Evolutionary conservation across 441 rosid genomes (phyloP), one percentile per base, ranked within the genome.

Genomic region (Syzygium malaccense): DNA sequence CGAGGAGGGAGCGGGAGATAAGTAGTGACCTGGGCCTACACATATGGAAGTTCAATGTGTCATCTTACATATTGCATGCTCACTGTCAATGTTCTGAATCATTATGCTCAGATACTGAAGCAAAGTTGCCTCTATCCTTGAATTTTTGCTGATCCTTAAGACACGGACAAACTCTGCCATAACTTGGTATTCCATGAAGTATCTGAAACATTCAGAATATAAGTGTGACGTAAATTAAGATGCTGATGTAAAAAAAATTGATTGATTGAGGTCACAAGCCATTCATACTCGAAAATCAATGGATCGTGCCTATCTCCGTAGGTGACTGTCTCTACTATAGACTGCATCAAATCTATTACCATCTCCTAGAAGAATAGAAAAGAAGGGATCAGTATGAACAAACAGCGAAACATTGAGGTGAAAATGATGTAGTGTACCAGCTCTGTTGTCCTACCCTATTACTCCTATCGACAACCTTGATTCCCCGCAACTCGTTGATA

Each of bases 91-190:
- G 93, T 95, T 96, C 89, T 96, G 98, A 88, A 94, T 92, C 96
- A 96, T 93, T 91, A 95, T 94, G 90, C 98, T 96, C 83, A 94
- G 92, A 89, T 94, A 94, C 92, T 95, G 98, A 87, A 96, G 96
- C 87, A 95, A 90, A 3, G 94, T 93, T 23, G 94, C 95, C 93
- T 93, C 95, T 55, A 94, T 94, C 88, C 93, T 91, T 86, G 97
- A 92, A 88, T 89, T 93, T 86, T 85, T 88, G 88, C 94, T 75
- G 49, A 93, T 94, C 92, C 89, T 95, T 88, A 96, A 89, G 51
- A 95, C 32, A 53, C 96, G 93, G 56, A 94, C 93, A 93, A 95
- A 96, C 92, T 95, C 97, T 14, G 96, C 93, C 91, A 95, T 88
- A 58, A 95, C 96, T 93, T 96, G 97, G 88, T 91, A 91, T 91